Evolutionary conservation across 768 basidiomycete genomes (phyloP), one percentile per base, ranked within the genome.

Genomic region (Rhizopogon salebrosus): DNA sequence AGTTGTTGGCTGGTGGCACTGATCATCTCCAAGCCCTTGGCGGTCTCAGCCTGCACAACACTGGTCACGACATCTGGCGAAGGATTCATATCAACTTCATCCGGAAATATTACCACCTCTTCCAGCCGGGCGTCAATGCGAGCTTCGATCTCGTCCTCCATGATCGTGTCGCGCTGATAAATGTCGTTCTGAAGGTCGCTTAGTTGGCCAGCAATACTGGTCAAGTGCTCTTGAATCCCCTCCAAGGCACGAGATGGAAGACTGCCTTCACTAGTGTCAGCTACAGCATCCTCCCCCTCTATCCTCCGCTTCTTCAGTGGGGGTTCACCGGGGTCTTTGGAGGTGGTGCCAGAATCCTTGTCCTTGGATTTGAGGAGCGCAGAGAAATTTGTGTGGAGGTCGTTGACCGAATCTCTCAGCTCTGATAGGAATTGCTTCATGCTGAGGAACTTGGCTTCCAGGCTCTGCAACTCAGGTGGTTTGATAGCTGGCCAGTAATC

Each of bases 401-500:
- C 65, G 27, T 55, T 58, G 41, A 63, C 26, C 22, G 58, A 31
- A 23, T 45, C 54, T 31, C 62, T 65, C 49, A 77, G 63, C n/a
- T 65, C 66, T 37, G 54, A 55, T 26, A 68, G 60, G 26, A 66
- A 58, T 36, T 68, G 67, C 51, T 65, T 68, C 23, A 62, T 54
- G 13, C 64, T 56, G n/a, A 31, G 26, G 43, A 56, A 52, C 49
- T 66, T 64, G 22, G 31, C 16, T 16, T 64, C 59, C 31, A 61
- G 18, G 10, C 49, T 52, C n/a, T 60, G 55, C 14, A 64, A 43
- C 16, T 63, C 61, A n/a, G 65, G 55, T 6, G 53, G 46, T 20
- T 60, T 62, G 3, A 72, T n/a, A 29, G 67, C 42, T 5, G 75
- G 76, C 75, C 76, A 77, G 53, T 73, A 76, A 16, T 64, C 64